Evolutionary conservation across 768 basidiomycete genomes (phyloP).

Genomic region (Cubamyces sp.): DNA sequence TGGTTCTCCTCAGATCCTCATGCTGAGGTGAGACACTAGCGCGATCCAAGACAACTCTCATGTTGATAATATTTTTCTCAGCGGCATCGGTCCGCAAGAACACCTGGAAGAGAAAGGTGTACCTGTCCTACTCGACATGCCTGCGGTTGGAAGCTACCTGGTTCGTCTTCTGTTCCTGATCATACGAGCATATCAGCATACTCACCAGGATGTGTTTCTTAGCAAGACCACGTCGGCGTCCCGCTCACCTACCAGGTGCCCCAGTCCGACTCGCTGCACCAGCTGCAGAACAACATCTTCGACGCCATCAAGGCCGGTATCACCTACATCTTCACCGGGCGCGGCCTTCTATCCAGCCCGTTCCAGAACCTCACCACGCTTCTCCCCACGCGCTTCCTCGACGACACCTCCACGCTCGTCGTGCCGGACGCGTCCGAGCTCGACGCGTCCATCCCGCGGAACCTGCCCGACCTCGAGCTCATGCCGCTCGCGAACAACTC

Average conservation of each 20-base stretch:
- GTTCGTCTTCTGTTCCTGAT: neutral
- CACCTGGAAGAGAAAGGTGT: conserved; percentile 29
- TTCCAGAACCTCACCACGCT: conserved; percentile 17
- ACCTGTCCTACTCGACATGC: conserved; percentile 25
- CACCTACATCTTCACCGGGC: conserved; percentile 21
- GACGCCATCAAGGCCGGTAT: conserved; percentile 10
- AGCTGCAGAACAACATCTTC: conserved; percentile 15
- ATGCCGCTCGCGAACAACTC: conserved; percentile 21
- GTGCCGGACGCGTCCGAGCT: neutral
- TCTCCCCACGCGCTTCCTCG: conserved; percentile 16
- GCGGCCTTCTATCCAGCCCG: conserved; percentile 18
- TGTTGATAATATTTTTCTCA: neutral
- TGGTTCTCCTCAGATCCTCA: conserved; percentile 42
- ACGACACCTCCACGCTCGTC: neutral
- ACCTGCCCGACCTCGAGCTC: conserved; percentile 29
- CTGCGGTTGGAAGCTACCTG: conserved; percentile 34
- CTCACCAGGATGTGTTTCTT: neutral
- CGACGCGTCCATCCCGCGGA: conserved; percentile 18
- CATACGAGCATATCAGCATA: neutral
- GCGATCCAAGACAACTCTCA: neutral
- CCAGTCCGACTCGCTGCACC: conserved; percentile 17
- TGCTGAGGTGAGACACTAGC: conserved; percentile 32
- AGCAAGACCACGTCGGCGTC: conserved; percentile 26
- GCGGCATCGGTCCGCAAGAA: conserved; percentile 32
- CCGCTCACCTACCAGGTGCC: conserved; percentile 22